Base-by-base conservation (phyloP, 2,329 filamentous ascomycete species). In the Ceratocystis lukuohia region DNA sequence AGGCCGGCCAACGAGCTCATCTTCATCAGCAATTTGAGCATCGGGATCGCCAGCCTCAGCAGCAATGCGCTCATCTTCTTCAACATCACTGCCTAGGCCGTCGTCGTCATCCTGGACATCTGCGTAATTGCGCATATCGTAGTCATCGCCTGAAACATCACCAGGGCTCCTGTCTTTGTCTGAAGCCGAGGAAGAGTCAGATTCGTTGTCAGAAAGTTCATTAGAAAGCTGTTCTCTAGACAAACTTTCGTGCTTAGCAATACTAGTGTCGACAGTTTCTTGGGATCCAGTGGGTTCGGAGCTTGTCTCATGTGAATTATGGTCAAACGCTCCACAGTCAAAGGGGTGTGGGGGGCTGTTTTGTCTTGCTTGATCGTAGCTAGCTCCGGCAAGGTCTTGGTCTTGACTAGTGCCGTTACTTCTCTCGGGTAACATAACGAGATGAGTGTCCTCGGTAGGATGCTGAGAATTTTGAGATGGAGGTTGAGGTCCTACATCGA, bases 61-160 rank as follows among this genome's bases (percentile, higher is more conserved):
- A 17, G 57, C 61, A 28, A 66, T 66, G 22, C 63, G 59, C 15
- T 62, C 63, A 15, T 65, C 53, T n/a, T 53, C 53, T 20, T 65
- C 68, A 15, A 68, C 22, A 22, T 65, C 68, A 25, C 61, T 50
- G 5, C 66, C 64, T 2, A 30, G 22, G 4, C 64, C 67, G 8
- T 70, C 63, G 10, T 70, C 69, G 20, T 70, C 70, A 44, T 71
- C 66, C 28, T 71, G 67, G 25, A 71, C 68, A 22, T 73, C 70
- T 2, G 70, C 71, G 20, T 70, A 70, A 17, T 71, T 71, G 37
- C 67, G 61, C 53, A 65, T 68, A 33, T 74, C 71, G 7, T 74
- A 70, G 6, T 72, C 69, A n/a, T 70, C 69, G 8, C 70, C 70
- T 22, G 69, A 70, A 12, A 68, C 71, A 46, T 72, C 66, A 33